phyloP scores from a whole-genome alignment of 805 yeast species.

The Nadsonia fulvescens region DNA sequence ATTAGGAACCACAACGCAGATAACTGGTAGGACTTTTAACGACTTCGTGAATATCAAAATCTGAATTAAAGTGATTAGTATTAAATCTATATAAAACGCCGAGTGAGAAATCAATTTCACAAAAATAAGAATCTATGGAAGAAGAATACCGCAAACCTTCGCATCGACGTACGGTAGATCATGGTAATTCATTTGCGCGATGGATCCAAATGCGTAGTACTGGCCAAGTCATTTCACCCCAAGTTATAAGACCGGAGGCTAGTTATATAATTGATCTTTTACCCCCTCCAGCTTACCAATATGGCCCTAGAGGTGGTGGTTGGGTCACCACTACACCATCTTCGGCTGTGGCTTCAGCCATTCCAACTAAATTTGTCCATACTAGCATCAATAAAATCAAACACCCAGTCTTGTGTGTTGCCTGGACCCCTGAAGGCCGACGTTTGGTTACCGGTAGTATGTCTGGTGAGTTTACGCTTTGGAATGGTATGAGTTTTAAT shows the following conservation, averaged over 20 bases:
- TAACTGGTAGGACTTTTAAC: no score
- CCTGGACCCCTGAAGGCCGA: slow-evolving; percentile 95
- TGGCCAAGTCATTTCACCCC: slow-evolving; percentile 6
- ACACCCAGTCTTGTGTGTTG: slow-evolving; percentile 77
- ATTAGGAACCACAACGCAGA: no score
- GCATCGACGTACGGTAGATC: slow-evolving; percentile 58
- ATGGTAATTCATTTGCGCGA: slow-evolving; percentile 56
- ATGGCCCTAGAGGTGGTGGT: slow-evolving; percentile 30
- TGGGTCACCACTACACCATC: slow-evolving; percentile 4
- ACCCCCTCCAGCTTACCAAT: slow-evolving; percentile 44
- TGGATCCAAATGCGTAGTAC: slow-evolving; percentile 31
- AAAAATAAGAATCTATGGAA: slow-evolving; percentile 8
- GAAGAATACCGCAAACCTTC: slow-evolving; percentile 10
- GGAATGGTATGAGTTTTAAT: slow-evolving; percentile 92
- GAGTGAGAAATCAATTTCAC: no score
- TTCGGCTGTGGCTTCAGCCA: slow-evolving; percentile 3
- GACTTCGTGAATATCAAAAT: no score
- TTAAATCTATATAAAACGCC: no score
- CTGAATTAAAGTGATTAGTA: no score
- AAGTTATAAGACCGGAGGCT: slow-evolving; percentile 43
- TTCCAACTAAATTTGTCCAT: slow-evolving; percentile 61
- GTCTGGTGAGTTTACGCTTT: slow-evolving; percentile 88
- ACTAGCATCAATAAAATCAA: slow-evolving; percentile 78
- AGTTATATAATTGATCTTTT: slow-evolving; percentile 38
- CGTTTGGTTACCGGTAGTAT: slow-evolving; percentile 76